Base-by-base conservation (phyloP, 257 asterid species). In the Solanum pinnatisectum region DNA sequence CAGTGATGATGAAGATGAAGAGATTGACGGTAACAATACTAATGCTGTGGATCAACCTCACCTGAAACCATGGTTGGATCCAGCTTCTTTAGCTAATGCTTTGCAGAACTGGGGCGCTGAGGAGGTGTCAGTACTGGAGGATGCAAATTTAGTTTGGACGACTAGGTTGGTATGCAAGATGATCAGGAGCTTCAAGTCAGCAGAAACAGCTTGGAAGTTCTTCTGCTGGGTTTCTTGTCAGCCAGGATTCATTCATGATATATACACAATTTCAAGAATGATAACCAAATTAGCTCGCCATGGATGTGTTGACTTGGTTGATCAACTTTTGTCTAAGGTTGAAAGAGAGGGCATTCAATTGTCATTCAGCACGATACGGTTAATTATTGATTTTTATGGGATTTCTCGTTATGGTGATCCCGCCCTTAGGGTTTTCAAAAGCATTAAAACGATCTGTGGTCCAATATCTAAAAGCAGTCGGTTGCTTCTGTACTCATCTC, bases 11-110 rank as follows among this genome's bases (percentile, higher is more conserved):
- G 97, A 93, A 73, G 95, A 91, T 9, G 98, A 91, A 33, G 90
- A 89, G 88, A 87, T 68, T 84, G 86, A 86, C 67, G 18, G 84
- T 89, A 30, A 71, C 84, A 18, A 52, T 71, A 93, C 27, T 84
- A 89, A 86, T 30, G 89, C 70, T 4, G 87, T 49, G 42, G 93
- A 91, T 85, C 91, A 89, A 89, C 89, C 93, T 84, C 93, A 82
- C 59, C 91, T 97, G 92, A 97, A 96, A 83, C 98, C 98, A 32
- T 96, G 99, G 99, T 87, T 95, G 91, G 98, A 96, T 84, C 99
- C 98, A 18, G 90, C 96, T 78, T 97, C 99, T 91, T 90, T 97
- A 90, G 97, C 98, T 18, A 91, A 94, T 88, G 95, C 99, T 71
- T 91, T 96, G 92, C 87, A 86, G 78, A 39, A 92, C 37, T 96